Conservation (phyloP, 2,329 filamentous ascomycete genomes). For the Hysterium pulicare region DNA sequence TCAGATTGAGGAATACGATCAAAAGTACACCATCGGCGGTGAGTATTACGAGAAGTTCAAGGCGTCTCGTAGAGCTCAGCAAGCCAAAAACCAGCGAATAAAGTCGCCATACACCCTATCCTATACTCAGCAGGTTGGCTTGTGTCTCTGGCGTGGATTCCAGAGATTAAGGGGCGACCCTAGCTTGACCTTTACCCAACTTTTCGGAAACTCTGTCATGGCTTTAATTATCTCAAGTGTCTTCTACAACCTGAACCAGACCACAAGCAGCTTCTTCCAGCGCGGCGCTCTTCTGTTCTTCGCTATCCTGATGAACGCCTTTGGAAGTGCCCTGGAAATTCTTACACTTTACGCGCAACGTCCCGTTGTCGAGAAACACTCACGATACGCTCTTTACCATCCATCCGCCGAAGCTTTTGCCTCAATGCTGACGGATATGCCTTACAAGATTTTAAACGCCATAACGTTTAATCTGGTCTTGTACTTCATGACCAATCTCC, state of each 20-base stretch:
- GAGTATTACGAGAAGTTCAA: slow-evolving; percentile 45
- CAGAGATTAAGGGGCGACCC: slow-evolving; percentile 74
- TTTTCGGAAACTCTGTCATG: slow-evolving; percentile 71
- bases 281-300: slow-evolving; percentile 83
- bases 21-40: slow-evolving; percentile 44
- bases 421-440: slow-evolving; percentile 82
- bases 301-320: slow-evolving; percentile 81
- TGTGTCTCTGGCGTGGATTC: slow-evolving; percentile 81
- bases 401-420: slow-evolving; percentile 84
- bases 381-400: slow-evolving; percentile 82
- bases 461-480: slow-evolving; percentile 75
- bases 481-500: slow-evolving; percentile 85
- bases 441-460: slow-evolving; percentile 73
- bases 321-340: slow-evolving; percentile 78
- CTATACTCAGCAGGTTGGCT: slow-evolving; percentile 67
- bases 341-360: slow-evolving; percentile 83
- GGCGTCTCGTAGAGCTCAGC: slow-evolving; percentile 44
- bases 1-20: slow-evolving; percentile 47
- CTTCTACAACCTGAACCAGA: slow-evolving; percentile 69
- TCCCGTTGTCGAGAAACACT: slow-evolving; percentile 87
- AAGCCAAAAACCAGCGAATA: slow-evolving; percentile 51
- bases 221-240: slow-evolving; percentile 75
- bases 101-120: slow-evolving; percentile 83
- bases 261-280: slow-evolving; percentile 71
- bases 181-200: slow-evolving; percentile 65